Evolutionary conservation across 495 filamentous ascomycete species (phyloP).

Genomic region (Aspergillus saccharolyticus): DNA sequence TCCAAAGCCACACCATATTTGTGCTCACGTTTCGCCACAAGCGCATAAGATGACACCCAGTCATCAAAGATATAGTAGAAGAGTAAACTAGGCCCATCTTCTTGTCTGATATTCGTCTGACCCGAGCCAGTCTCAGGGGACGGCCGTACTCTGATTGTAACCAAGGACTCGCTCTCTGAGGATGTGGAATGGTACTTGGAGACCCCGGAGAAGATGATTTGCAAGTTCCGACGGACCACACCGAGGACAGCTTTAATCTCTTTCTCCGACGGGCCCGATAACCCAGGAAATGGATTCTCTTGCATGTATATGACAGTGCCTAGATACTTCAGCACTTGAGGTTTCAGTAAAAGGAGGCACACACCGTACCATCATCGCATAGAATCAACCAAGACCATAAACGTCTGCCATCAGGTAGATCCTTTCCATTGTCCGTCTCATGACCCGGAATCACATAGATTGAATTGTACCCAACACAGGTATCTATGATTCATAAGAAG

Average conservation of each 20-base stretch:
- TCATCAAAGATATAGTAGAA: slow-evolving; percentile 90
- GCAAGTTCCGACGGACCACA: slow-evolving; percentile 61
- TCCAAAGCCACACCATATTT: slow-evolving; percentile 56
- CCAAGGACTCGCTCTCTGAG: slow-evolving; percentile 41
- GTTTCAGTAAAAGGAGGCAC: neutral
- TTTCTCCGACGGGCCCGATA: slow-evolving; percentile 23
- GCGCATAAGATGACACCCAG: slow-evolving; percentile 64
- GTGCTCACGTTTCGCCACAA: slow-evolving; percentile 57
- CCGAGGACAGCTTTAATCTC: slow-evolving; percentile 39
- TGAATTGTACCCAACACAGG: slow-evolving; percentile 80
- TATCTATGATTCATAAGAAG: slow-evolving; percentile 40
- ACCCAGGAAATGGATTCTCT: slow-evolving; percentile 58
- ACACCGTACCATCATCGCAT: slow-evolving; percentile 63
- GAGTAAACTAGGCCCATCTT: slow-evolving; percentile 68
- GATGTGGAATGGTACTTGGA: slow-evolving; percentile 46
- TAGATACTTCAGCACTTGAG: slow-evolving; percentile 11
- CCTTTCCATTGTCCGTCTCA: slow-evolving; percentile 33
- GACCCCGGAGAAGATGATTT: slow-evolving; percentile 66
- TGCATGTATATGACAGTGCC: slow-evolving; percentile 75
- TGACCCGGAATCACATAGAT: slow-evolving; percentile 53
- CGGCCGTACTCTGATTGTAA: slow-evolving; percentile 49
- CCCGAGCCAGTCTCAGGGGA: slow-evolving; percentile 29
- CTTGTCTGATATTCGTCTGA: slow-evolving; percentile 38
- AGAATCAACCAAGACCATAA: slow-evolving; percentile 80
- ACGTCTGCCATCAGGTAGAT: slow-evolving; percentile 55